Base-by-base conservation (phyloP, 768 basidiomycete genomes). In the Xerocomellus dryophilus region DNA sequence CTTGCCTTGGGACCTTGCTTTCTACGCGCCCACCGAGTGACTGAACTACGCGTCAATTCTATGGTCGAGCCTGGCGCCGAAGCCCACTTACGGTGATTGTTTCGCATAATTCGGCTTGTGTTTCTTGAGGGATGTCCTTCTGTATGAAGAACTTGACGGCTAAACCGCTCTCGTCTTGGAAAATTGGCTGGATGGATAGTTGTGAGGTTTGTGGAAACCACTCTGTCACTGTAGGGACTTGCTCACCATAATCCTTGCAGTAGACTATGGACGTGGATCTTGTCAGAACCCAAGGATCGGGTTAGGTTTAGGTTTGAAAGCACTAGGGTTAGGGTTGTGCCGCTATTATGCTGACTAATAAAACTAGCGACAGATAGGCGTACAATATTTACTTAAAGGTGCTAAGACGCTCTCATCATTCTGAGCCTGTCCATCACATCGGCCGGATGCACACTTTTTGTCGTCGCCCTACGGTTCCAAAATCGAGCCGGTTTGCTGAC, bases 111-210 rank as follows among this genome's bases (percentile, higher is more conserved):
- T 90, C 85, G 17, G 84, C 83, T 60, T 87, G 85, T 20, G 82
- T 74, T 60, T 85, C 82, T 52, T 84, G 77, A 4, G 81, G 70
- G 9, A 92, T 75, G 67, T 91, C 88, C 63, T 88, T 89, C 65
- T 91, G 89, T 18, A 92, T 80, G 67, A 91, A 92, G 66, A 92
- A 92, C 64, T 91, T 92, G 76, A 89, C 71, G 3, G 87, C 80
- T 47, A 87, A 69, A 36, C 83, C 84, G 62, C 78, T 81, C 57
- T 61, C 67, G 60, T 88, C 88, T 66, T 88, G 86, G 52, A 90
- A 90, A 54, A 90, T 82, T 43, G 84, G 82, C 86, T 88, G 55
- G 29, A 41, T 2, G n/a, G 35, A 34, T 36, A 11, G 32, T 51
- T 23, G 44, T 52, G 50, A 61, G 44, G 35, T 34, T 40, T 38